These are phyloP conservation scores for Brachypodium distachyon DNA, from an alignment of 202 grass and related monocot genomes.

Conservation along the genomic window DNA sequence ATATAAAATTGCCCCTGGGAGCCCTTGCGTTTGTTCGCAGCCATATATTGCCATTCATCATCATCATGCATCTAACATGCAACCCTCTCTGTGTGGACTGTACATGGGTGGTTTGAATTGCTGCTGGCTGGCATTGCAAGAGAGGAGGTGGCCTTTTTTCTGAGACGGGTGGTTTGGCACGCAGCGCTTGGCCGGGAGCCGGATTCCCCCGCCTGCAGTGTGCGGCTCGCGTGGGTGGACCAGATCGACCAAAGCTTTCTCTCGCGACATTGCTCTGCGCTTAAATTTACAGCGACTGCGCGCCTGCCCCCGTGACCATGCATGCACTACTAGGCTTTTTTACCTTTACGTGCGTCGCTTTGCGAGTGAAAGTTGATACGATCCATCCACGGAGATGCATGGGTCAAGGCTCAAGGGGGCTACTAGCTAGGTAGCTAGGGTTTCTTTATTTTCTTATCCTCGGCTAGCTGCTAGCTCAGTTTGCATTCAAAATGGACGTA, in stretches of 20 bases:
- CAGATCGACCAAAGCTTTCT: too few species aligned
- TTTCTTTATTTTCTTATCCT: neutral
- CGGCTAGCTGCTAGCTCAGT: too few species aligned
- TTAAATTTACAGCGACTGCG: neutral
- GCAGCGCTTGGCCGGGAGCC: slow-evolving; percentile 50
- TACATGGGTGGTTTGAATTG: too few species aligned
- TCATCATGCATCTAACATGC: neutral
- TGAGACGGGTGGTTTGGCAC: slow-evolving; percentile 42
- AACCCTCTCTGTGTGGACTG: too few species aligned
- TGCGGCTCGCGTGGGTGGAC: neutral
- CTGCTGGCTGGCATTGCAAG: neutral
- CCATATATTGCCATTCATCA: too few species aligned
- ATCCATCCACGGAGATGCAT: neutral
- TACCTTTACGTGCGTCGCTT: neutral
- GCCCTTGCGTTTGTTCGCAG: too few species aligned
- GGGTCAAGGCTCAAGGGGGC: too few species aligned
- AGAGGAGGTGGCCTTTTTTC: slow-evolving; percentile 28
- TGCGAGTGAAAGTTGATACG: slow-evolving; percentile 7
- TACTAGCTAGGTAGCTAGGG: too few species aligned
- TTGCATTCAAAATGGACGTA: too few species aligned
- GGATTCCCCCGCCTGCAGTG: slow-evolving; percentile 45
- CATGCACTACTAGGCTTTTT: neutral
- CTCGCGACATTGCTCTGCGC: neutral
- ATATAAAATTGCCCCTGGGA: too few species aligned
- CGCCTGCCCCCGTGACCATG: slow-evolving; percentile 9